These are phyloP conservation scores for Lolium multiflorum DNA, from an alignment of 176 grass and related monocot genomes.

Conservation along the genomic window DNA sequence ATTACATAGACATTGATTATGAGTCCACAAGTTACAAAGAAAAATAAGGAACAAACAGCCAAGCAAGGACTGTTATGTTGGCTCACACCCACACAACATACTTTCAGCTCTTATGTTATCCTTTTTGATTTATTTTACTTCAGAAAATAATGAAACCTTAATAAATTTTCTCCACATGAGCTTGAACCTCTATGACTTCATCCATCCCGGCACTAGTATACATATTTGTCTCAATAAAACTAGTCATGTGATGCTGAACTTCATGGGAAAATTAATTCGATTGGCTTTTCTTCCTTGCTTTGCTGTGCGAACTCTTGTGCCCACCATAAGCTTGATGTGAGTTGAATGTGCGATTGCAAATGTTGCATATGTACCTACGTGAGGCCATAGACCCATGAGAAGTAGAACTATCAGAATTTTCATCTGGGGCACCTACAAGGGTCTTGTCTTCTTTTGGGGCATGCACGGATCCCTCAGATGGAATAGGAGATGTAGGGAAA, in stretches of 20 bases:
- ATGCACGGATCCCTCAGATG: neutral
- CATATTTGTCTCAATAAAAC: neutral
- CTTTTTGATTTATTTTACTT: neutral
- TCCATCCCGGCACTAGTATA: neutral
- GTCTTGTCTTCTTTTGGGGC: neutral
- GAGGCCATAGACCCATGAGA: neutral
- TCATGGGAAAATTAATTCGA: neutral
- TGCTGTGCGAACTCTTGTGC: constrained; percentile 46
- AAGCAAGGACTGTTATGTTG: neutral
- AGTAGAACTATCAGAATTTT: neutral
- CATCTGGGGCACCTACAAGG: neutral
- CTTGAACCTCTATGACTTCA: neutral
- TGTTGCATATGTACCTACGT: neutral
- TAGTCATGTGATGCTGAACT: neutral
- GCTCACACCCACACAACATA: neutral
- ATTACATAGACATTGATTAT: neutral
- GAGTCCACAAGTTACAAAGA: neutral
- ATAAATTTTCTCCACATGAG: neutral
- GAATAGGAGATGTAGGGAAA: neutral
- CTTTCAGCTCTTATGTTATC: neutral
- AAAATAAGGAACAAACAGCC: neutral
- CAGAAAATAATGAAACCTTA: neutral
- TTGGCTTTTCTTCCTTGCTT: neutral
- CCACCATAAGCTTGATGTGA: constrained; percentile 39
- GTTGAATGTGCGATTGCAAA: neutral